A percentile compares a stretch with the other conserved stretches of the same genome.
phyloP scores from a whole-genome alignment of 331 rosid genomes.

The Ulmus americana region DNA sequence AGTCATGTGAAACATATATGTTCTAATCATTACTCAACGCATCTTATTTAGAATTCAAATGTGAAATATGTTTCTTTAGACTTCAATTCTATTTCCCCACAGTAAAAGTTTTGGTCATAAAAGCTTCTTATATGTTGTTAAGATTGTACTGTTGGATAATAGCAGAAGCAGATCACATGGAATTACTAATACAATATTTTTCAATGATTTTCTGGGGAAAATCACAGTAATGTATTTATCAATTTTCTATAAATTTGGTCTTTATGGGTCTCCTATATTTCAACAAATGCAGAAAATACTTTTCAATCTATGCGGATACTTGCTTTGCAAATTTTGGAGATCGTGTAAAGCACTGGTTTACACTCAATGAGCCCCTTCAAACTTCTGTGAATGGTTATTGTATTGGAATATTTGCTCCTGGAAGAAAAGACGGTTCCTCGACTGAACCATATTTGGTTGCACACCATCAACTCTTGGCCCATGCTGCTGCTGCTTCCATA shows the following conservation, averaged over 20 bases:
- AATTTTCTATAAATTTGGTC: not conserved
- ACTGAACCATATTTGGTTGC: conserved; percentile 71
- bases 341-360: conserved; percentile 85
- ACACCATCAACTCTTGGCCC: conserved; percentile 86
- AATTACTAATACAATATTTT: not conserved
- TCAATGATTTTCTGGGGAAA: not conserved
- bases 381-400: conserved; percentile 73
- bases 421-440: conserved; percentile 49
- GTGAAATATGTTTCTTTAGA: not conserved
- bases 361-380: conserved; percentile 88
- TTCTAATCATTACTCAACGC: not conserved
- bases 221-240: not conserved
- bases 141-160: no score
- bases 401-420: conserved; percentile 63
- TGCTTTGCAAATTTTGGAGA: conserved; percentile 92
- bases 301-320: conserved; percentile 71
- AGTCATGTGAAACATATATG: not conserved
- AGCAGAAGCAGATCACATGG: not conserved
- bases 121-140: not conserved
- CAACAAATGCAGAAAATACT: conserved; percentile 57
- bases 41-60: not conserved
- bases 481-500: conserved; percentile 67
- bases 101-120: not conserved
- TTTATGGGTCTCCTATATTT: not conserved
- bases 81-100: not conserved